Evolutionary conservation across 169 alveolate species (phyloP).

Genomic region (Plasmodium yoelii): DNA sequence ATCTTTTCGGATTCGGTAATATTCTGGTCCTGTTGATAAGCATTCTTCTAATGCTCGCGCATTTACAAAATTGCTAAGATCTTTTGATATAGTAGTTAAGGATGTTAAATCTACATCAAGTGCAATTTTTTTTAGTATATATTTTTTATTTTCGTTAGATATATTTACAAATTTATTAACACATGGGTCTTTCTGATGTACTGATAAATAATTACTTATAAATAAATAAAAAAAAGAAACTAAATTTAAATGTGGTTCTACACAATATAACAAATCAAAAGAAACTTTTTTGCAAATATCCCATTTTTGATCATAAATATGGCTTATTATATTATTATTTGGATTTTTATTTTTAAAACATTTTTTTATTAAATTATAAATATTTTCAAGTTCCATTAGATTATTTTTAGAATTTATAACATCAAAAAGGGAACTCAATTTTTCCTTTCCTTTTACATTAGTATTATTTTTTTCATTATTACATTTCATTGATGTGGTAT

Average conservation of each 20-base stretch:
- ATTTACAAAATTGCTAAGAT: conserved; percentile 46
- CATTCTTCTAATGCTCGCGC: conserved; percentile 75
- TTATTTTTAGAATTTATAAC: conserved; percentile 32
- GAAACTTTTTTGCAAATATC: conserved; percentile 65
- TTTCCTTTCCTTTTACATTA: not conserved
- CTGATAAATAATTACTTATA: conserved; percentile 64
- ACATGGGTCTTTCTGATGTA: conserved; percentile 27
- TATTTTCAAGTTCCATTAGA: conserved; percentile 42
- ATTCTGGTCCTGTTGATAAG: conserved; percentile 75
- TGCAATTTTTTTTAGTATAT: conserved; percentile 40
- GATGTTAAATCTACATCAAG: conserved; percentile 48
- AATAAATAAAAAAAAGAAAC: conserved; percentile 70
- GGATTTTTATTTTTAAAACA: conserved; percentile 31
- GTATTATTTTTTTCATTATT: not conserved
- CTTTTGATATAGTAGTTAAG: conserved; percentile 58
- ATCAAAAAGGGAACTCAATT: conserved; percentile 4
- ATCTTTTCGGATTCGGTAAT: conserved; percentile 72
- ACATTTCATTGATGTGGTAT: not conserved
- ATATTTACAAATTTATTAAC: conserved; percentile 39
- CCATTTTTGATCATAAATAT: conserved; percentile 68
- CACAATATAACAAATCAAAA: conserved; percentile 55
- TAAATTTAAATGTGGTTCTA: conserved; percentile 62
- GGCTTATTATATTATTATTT: conserved; percentile 43
- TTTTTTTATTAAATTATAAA: conserved; percentile 38
- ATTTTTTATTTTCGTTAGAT: conserved; percentile 59